Evolutionary conservation across 345 rosid genomes (phyloP), one percentile per base, ranked within the genome.

Genomic region (Kernera saxatilis): DNA sequence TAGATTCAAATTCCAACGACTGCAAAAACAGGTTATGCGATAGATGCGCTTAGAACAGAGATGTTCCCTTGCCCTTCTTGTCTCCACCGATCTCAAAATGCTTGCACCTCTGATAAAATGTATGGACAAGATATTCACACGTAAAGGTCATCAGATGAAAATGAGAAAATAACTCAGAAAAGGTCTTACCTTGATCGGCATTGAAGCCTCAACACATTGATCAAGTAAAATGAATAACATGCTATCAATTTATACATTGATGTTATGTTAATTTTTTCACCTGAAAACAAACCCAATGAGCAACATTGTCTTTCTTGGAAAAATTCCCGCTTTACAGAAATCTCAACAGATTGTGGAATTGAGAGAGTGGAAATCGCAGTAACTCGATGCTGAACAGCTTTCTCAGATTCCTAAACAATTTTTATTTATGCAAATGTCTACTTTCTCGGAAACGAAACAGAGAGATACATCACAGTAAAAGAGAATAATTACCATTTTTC

Each of bases 31-130:
- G 21, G 45, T 10, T 0, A 46, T 32, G 36, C 41, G 21, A 45
- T 32, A 8, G 8, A 61, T 22, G 25, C 41, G 48, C 37, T 71
- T 78, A 84, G 67, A 82, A 84, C n/a, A 84, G 79, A 19, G 84
- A 82, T 12, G 87, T 82, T 69, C 87, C 87, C 81, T 84, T 82
- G 33, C 85, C 85, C 68, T 84, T 84, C 85, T 84, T 84, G 81
- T 84, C 85, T 72, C 84, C 87, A 65, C 87, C 87, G 50, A 82
- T 84, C 66, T 82, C 85, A 51, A 82, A 84, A 46, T 84, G 87
- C 82, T 84, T 84, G 81, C 87, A 81, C 63, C 87, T 75, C 87
- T 79, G 82, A 50, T 64, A 22, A 59, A 41, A 46, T 18, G 26
- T 32, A 40, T 21, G 18, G 56, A 45, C 17, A 27, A 56, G 37